Conservation (phyloP, 129 eudicot species). For the Flaveria robusta region DNA sequence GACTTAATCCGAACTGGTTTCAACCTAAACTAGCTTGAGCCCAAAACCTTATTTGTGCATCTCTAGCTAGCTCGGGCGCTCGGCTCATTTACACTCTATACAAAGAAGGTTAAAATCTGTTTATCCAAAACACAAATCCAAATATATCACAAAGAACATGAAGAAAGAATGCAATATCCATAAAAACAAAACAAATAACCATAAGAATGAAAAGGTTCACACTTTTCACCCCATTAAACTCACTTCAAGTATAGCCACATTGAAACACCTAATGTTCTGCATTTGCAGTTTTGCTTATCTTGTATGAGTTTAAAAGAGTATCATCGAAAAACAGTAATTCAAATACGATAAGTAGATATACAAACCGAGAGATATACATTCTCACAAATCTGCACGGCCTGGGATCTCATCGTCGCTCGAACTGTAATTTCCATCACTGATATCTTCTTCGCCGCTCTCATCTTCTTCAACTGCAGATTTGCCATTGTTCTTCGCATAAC, state of each 20-base stretch:
- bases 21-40: no score
- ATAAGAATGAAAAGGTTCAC: constrained; percentile 3
- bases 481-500: constrained; percentile 50
- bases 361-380: constrained; percentile 21
- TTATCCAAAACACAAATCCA: no score
- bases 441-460: constrained; percentile 49
- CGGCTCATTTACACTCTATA: no score
- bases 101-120: no score
- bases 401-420: constrained; percentile 56
- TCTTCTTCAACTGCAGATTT: constrained; percentile 50
- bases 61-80: no score
- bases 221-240: constrained; percentile 9
- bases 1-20: no score
- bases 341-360: constrained; percentile 19
- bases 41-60: no score
- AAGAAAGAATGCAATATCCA: neutral
- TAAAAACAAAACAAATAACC: neutral
- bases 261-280: constrained; percentile 21
- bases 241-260: constrained; percentile 25
- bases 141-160: neutral
- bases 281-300: constrained; percentile 20
- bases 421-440: constrained; percentile 51
- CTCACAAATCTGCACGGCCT: constrained; percentile 52
- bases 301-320: constrained; percentile 23
- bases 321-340: neutral